These are phyloP conservation scores for Picea mariana DNA, from an alignment of 83 land plant species.

Conservation along the genomic window DNA sequence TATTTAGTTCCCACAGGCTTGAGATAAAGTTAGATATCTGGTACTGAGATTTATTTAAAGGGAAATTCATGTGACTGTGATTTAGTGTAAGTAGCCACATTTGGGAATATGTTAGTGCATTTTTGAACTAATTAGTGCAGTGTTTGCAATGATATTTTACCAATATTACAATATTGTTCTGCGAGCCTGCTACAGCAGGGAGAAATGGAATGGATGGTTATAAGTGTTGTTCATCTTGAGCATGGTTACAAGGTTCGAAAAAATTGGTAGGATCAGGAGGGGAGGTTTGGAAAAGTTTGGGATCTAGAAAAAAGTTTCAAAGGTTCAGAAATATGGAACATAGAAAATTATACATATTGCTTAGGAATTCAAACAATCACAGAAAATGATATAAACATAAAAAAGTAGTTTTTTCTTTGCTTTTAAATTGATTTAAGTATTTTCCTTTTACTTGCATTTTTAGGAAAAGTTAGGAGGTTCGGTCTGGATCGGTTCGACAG, in stretches of 20 bases:
- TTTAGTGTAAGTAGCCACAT: background rate
- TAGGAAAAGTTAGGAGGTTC: too few relatives aligned
- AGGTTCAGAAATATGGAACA: too few relatives aligned
- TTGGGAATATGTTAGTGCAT: background rate
- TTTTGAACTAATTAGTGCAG: background rate
- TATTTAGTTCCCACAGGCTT: background rate
- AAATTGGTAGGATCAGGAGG: too few relatives aligned
- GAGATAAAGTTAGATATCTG: background rate
- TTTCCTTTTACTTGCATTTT: too few relatives aligned
- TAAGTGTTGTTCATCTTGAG: background rate
- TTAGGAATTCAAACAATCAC: too few relatives aligned
- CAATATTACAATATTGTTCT: background rate
- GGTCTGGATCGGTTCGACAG: too few relatives aligned
- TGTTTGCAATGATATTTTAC: background rate
- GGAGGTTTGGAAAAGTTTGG: too few relatives aligned
- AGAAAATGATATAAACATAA: too few relatives aligned
- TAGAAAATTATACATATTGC: too few relatives aligned
- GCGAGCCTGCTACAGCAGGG: background rate
- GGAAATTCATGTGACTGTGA: background rate
- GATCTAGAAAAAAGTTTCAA: too few relatives aligned
- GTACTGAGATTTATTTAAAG: background rate
- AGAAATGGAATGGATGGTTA: background rate
- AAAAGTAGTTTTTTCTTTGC: too few relatives aligned
- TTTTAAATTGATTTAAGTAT: too few relatives aligned
- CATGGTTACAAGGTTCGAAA: background rate